Evolutionary conservation across 441 rosid species (phyloP).

Genomic region (Cnidoscolus chayamansa): DNA sequence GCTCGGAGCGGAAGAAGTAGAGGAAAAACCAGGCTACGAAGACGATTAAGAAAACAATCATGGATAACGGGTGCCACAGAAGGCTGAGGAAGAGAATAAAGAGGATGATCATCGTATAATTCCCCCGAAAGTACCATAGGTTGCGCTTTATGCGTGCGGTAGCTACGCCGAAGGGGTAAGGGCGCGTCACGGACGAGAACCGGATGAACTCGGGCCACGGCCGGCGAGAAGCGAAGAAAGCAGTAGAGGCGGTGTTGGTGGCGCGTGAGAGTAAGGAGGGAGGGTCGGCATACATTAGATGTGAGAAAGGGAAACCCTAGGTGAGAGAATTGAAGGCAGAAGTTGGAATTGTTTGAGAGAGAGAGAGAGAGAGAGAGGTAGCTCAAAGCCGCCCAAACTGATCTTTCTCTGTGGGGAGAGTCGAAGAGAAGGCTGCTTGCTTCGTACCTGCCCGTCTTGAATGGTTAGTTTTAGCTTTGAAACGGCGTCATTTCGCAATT

Average conservation of each 20-base stretch:
- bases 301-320: background rate
- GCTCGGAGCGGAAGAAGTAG: slow-evolving; percentile 57
- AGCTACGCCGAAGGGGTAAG: slow-evolving; percentile 46
- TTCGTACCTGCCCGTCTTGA: too few relatives aligned
- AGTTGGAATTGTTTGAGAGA: too few relatives aligned
- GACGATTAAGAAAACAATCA: slow-evolving; percentile 52
- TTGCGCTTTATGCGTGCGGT: slow-evolving; percentile 40
- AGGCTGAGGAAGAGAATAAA: slow-evolving; percentile 56
- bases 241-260: slow-evolving; percentile 23
- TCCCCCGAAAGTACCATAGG: slow-evolving; percentile 55
- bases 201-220: slow-evolving; percentile 54
- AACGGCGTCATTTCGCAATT: too few relatives aligned
- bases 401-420: too few relatives aligned
- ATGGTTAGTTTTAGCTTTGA: too few relatives aligned
- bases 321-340: background rate
- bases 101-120: slow-evolving; percentile 50
- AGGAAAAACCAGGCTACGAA: slow-evolving; percentile 61
- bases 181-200: slow-evolving; percentile 41
- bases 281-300: slow-evolving; percentile 32
- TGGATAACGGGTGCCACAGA: slow-evolving; percentile 62
- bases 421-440: too few relatives aligned
- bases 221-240: slow-evolving; percentile 45
- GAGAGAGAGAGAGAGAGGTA: too few relatives aligned
- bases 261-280: slow-evolving; percentile 29
- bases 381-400: too few relatives aligned